Conservation (phyloP, 164 flowering plant species). For the Magnolia officinalis region DNA sequence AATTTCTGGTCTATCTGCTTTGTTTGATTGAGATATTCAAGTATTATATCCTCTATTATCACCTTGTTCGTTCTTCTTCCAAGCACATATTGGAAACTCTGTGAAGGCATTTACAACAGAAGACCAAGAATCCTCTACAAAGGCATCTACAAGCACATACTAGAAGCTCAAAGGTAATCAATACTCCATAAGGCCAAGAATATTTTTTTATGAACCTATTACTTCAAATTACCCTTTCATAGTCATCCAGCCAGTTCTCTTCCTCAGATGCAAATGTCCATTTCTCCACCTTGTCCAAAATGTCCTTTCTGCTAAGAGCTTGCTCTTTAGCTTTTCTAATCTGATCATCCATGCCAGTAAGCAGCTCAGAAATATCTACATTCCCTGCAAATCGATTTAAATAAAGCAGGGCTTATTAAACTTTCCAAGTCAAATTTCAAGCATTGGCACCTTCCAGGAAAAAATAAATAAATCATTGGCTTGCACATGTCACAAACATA, state of each 20-base stretch:
- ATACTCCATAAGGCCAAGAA: too few relatives aligned
- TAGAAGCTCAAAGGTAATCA: too few relatives aligned
- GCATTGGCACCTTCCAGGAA: background rate
- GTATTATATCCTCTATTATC: background rate
- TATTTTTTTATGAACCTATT: background rate
- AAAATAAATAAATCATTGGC: background rate
- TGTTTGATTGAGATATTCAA: background rate
- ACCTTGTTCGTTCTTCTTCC: background rate
- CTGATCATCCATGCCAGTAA: slow-evolving; percentile 65
- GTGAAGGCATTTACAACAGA: too few relatives aligned
- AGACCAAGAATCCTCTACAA: too few relatives aligned
- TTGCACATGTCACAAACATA: too few relatives aligned
- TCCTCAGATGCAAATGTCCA: slow-evolving; percentile 73
- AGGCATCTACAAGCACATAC: too few relatives aligned
- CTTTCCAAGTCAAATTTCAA: background rate
- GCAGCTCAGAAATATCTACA: slow-evolving; percentile 51
- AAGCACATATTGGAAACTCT: background rate
- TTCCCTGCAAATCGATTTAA: slow-evolving; percentile 33
- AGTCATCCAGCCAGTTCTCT: slow-evolving; percentile 91
- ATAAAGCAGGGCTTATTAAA: background rate
- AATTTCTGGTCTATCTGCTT: background rate
- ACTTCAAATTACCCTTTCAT: slow-evolving; percentile 56
- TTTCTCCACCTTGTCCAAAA: slow-evolving; percentile 85
- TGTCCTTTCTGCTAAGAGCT: slow-evolving; percentile 69
- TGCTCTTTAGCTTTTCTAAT: slow-evolving; percentile 70